A percentile compares a stretch with the other conserved stretches of the same genome.
phyloP scores from a whole-genome alignment of 495 filamentous ascomycete genomes.

The Penicillium dipodomyicola region DNA sequence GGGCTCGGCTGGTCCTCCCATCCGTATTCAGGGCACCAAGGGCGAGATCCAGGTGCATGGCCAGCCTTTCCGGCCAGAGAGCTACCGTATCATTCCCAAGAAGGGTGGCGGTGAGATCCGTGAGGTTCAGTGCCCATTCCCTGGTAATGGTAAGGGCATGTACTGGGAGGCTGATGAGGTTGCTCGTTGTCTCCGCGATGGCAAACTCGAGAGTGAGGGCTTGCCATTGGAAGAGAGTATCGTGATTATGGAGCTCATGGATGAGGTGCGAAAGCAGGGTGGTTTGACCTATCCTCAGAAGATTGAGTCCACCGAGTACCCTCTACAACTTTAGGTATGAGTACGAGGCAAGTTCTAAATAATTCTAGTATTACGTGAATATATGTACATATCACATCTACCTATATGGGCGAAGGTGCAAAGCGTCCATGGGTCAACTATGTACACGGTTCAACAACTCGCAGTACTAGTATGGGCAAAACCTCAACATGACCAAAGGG shows the following conservation, averaged over 20 bases:
- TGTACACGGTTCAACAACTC: too few species aligned
- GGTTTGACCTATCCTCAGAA: slow-evolving; percentile 74
- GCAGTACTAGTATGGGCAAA: too few species aligned
- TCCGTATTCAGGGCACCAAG: slow-evolving; percentile 79
- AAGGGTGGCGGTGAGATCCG: slow-evolving; percentile 48
- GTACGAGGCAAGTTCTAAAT: neutral
- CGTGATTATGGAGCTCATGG: slow-evolving; percentile 92
- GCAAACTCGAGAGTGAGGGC: slow-evolving; percentile 71
- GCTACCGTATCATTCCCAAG: slow-evolving; percentile 57
- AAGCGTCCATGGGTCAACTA: too few species aligned
- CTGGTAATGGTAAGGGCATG: slow-evolving; percentile 75
- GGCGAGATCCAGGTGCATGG: slow-evolving; percentile 85
- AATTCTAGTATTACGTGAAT: neutral
- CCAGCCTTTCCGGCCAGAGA: slow-evolving; percentile 66
- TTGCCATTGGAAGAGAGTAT: slow-evolving; percentile 81
- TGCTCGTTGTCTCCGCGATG: slow-evolving; percentile 78
- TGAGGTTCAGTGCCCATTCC: slow-evolving; percentile 63
- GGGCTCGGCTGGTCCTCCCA: slow-evolving; percentile 60
- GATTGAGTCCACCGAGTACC: slow-evolving; percentile 76
- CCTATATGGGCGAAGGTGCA: too few species aligned
- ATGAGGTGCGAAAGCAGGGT: slow-evolving; percentile 76
- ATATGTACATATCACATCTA: too few species aligned
- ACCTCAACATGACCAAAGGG: too few species aligned
- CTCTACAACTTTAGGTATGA: slow-evolving; percentile 37
- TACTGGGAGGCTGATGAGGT: slow-evolving; percentile 95